A percentile compares a stretch with the other conserved stretches of the same genome.
phyloP scores from a whole-genome alignment of 306 rosid species.

The Pueraria montana region DNA sequence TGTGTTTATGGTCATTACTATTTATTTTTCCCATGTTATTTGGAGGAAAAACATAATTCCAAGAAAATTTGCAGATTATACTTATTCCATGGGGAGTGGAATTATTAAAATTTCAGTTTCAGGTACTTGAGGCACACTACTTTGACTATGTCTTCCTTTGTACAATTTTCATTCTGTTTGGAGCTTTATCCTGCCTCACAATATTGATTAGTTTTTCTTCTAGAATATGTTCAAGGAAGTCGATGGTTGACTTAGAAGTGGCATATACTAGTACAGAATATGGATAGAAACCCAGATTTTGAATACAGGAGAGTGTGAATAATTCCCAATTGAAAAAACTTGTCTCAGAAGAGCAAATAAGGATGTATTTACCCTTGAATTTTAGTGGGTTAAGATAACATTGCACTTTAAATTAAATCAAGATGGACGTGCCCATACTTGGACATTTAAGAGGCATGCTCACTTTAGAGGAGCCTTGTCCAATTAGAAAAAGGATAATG shows the following conservation, averaged over 20 bases:
- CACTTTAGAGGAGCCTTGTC: not conserved
- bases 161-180: not conserved
- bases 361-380: not conserved
- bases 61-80: not conserved
- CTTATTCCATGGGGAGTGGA: constrained; percentile 12
- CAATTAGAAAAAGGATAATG: not conserved
- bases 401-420: not conserved
- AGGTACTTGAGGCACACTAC: not conserved
- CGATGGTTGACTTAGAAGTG: constrained; percentile 7
- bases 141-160: not conserved
- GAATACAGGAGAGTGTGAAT: not conserved
- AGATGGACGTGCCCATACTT: not conserved
- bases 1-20: not conserved
- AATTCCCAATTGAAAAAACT: not conserved
- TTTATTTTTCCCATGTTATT: not conserved
- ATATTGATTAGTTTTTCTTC: constrained; percentile 13
- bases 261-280: not conserved
- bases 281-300: constrained; percentile 8
- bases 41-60: not conserved
- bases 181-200: not conserved
- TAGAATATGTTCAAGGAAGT: not conserved
- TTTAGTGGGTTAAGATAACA: not conserved
- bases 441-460: not conserved
- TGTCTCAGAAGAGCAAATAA: not conserved
- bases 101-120: not conserved